These are phyloP conservation scores for Colletotrichum sp. DNA, from an alignment of 2,329 filamentous ascomycete species.

Conservation along the genomic window DNA sequence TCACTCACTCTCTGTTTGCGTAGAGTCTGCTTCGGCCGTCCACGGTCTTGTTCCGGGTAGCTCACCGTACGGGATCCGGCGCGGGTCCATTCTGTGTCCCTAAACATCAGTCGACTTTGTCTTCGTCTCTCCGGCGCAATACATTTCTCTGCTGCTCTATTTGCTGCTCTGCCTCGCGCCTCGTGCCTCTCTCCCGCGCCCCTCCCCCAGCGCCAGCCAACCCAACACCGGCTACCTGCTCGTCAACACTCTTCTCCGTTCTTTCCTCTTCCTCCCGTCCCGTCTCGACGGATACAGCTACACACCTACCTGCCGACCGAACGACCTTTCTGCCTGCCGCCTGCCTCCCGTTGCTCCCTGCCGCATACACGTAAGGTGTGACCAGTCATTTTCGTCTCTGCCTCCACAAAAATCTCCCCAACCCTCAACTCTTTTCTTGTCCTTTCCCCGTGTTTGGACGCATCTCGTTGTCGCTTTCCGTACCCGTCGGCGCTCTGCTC, in stretches of 20 bases:
- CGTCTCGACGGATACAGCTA: background rate
- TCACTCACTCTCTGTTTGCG: background rate
- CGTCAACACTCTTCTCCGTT: background rate
- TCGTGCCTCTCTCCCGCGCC: background rate
- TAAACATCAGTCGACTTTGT: slow-evolving; percentile 10
- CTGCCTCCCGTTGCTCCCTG: background rate
- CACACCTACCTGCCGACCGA: background rate
- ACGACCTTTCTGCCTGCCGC: background rate
- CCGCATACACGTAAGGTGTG: slow-evolving; percentile 14
- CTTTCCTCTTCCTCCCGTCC: background rate
- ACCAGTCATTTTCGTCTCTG: slow-evolving; percentile 16
- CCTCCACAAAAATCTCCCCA: slow-evolving; percentile 9
- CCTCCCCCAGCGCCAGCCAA: background rate
- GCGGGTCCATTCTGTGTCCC: background rate
- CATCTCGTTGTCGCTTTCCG: background rate
- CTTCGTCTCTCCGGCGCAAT: background rate
- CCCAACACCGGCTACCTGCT: background rate
- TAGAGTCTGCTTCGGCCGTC: slow-evolving; percentile 3
- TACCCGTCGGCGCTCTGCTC: background rate
- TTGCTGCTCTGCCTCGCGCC: background rate
- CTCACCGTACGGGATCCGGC: slow-evolving; percentile 14
- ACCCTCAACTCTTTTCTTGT: slow-evolving; percentile 12
- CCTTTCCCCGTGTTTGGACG: background rate
- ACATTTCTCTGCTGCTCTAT: background rate
- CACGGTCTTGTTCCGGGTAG: slow-evolving; percentile 4